Conservation (phyloP, 1,284 basidiomycete species). For the Amylostereum areolatum region DNA sequence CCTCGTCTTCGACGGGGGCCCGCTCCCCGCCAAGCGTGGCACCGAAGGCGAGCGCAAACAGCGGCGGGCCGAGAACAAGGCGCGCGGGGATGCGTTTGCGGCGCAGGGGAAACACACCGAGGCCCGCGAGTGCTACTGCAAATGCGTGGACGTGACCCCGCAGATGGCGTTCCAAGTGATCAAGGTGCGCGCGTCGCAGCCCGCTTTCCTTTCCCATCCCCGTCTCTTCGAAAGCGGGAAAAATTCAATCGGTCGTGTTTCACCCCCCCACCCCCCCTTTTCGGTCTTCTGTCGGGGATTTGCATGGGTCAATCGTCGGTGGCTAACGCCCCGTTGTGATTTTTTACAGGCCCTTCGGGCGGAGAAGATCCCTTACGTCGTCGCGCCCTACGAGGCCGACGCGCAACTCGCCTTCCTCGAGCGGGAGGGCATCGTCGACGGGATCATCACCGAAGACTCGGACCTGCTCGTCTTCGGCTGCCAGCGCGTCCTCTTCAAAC, state of each 20-base stretch:
- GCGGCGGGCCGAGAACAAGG: conserved; percentile 60
- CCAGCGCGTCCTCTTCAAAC: conserved; percentile 80
- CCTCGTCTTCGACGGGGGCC: conserved; percentile 96
- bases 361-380: conserved; percentile 79
- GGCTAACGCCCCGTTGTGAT: too few relatives aligned
- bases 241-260: neutral
- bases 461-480: conserved; percentile 98
- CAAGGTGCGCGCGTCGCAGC: conserved; percentile 52
- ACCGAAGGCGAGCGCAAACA: conserved; percentile 84
- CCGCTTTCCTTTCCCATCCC: too few relatives aligned
- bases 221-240: conserved; percentile 2
- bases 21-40: conserved; percentile 87
- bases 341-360: conserved; percentile 67
- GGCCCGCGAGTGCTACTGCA: conserved; percentile 86
- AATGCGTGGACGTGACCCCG: conserved; percentile 93
- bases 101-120: conserved; percentile 74
- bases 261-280: too few relatives aligned
- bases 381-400: conserved; percentile 98
- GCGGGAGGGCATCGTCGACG: conserved; percentile 77
- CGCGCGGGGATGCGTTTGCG: conserved; percentile 67
- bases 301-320: too few relatives aligned
- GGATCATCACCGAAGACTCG: conserved; percentile 96
- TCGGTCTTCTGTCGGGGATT: too few relatives aligned
- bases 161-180: conserved; percentile 98
- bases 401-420: conserved; percentile 96